A percentile compares a stretch with the other conserved stretches of the same genome.
Evolutionary conservation across 148 eudicot species (phyloP).

Genomic region (Amaranthus hypochondriacus): DNA sequence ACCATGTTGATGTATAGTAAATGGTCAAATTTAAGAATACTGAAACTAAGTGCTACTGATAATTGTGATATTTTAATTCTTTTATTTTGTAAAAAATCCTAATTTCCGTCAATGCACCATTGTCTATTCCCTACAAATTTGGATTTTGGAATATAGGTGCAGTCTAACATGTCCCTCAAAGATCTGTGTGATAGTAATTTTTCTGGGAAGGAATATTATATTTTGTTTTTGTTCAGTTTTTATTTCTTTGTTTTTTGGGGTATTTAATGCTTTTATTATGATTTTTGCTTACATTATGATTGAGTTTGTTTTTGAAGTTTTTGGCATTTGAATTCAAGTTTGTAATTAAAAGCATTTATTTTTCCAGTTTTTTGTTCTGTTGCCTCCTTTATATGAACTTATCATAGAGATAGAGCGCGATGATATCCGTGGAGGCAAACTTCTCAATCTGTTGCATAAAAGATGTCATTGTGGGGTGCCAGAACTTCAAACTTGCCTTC

Average conservation of each 20-base stretch:
- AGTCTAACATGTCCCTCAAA: too few species aligned
- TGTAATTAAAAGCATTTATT: conserved; percentile 26
- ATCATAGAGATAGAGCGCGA: conserved; percentile 88
- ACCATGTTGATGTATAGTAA: too few species aligned
- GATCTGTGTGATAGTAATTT: too few species aligned
- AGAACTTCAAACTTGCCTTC: conserved; percentile 87
- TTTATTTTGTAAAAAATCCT: too few species aligned
- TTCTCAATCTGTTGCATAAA: conserved; percentile 81
- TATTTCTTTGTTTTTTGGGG: background rate
- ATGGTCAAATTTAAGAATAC: too few species aligned
- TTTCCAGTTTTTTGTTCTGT: conserved; percentile 76
- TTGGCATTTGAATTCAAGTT: conserved; percentile 11
- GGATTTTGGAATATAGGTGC: too few species aligned
- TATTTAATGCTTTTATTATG: background rate
- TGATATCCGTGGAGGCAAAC: conserved; percentile 68
- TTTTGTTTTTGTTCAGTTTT: background rate
- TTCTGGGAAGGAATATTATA: background rate
- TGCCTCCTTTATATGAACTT: conserved; percentile 89
- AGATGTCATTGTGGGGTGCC: conserved; percentile 99
- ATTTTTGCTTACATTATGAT: background rate
- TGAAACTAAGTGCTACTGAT: too few species aligned
- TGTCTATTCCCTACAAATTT: too few species aligned
- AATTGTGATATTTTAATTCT: too few species aligned
- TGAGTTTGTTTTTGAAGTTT: background rate
- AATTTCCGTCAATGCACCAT: too few species aligned